Evolutionary conservation across 768 basidiomycete species (phyloP).

Genomic region (Crucibulum laeve): DNA sequence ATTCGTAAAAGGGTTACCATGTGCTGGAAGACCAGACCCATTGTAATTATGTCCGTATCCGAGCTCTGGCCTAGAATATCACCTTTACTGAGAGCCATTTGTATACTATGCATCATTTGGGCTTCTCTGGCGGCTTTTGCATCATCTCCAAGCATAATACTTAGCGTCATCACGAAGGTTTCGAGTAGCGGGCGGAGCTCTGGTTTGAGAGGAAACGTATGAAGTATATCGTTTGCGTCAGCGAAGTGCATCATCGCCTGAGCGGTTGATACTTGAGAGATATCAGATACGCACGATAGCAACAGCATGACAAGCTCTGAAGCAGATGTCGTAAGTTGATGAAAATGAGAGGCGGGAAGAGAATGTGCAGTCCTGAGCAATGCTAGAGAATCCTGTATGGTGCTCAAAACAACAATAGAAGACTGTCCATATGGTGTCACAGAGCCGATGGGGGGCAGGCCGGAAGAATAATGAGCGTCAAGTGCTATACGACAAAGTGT

Average conservation of each 20-base stretch:
- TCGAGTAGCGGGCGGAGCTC: conserved; percentile 57
- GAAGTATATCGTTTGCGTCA: conserved; percentile 52
- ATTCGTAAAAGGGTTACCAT: conserved; percentile 40
- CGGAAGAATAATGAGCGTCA: conserved; percentile 59
- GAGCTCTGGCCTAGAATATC: conserved; percentile 55
- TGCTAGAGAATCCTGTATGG: conserved; percentile 56
- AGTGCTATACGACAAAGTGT: conserved; percentile 64
- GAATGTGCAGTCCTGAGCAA: conserved; percentile 55
- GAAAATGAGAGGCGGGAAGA: conserved; percentile 51
- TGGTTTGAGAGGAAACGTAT: conserved; percentile 45
- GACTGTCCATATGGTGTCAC: conserved; percentile 48
- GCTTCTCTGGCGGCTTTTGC: conserved; percentile 66
- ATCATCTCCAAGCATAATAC: conserved; percentile 63
- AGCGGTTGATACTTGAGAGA: conserved; percentile 56
- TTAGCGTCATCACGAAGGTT: conserved; percentile 52
- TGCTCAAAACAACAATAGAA: conserved; percentile 43
- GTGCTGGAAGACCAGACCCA: conserved; percentile 56
- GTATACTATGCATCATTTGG: conserved; percentile 64
- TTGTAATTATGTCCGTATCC: conserved; percentile 61
- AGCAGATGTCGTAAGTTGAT: conserved; percentile 53
- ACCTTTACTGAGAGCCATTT: conserved; percentile 52
- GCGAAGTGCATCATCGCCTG: conserved; percentile 49
- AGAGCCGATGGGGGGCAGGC: conserved; percentile 48
- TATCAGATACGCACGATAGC: conserved; percentile 54
- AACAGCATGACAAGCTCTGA: conserved; percentile 63